Conservation (phyloP, 2,329 filamentous ascomycete genomes). For the Alternaria burnsii region DNA sequence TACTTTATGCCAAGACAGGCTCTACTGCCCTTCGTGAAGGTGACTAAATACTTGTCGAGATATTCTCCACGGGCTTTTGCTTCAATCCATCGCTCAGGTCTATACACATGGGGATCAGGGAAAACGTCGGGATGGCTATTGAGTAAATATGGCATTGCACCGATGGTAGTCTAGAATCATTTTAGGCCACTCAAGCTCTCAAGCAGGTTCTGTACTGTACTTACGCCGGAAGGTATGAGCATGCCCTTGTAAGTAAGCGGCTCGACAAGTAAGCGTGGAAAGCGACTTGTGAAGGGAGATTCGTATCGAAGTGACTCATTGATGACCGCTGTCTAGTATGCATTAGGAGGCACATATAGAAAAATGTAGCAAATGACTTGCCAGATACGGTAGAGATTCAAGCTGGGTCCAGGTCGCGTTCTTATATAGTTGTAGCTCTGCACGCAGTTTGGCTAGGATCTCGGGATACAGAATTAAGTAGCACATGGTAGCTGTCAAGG, state of each 20-base stretch:
- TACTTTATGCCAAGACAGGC: slow-evolving; percentile 50
- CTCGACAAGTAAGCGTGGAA: slow-evolving; percentile 27
- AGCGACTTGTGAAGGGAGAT: slow-evolving; percentile 19
- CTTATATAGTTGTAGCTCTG: background rate
- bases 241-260: slow-evolving; percentile 25
- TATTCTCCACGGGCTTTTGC: slow-evolving; percentile 16
- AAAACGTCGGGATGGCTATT: slow-evolving; percentile 34
- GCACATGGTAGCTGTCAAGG: slow-evolving; percentile 15
- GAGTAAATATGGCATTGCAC: slow-evolving; percentile 29
- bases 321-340: slow-evolving; percentile 18
- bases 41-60: slow-evolving; percentile 49
- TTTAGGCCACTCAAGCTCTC: background rate
- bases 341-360: background rate
- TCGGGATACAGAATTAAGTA: slow-evolving; percentile 15
- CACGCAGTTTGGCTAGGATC: slow-evolving; percentile 8
- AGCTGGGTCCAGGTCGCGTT: slow-evolving; percentile 9
- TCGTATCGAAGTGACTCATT: slow-evolving; percentile 19
- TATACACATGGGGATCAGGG: slow-evolving; percentile 26
- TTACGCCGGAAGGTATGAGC: slow-evolving; percentile 28
- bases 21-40: slow-evolving; percentile 51
- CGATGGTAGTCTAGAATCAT: slow-evolving; percentile 28
- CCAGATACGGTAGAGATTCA: slow-evolving; percentile 22
- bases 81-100: slow-evolving; percentile 27
- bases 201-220: background rate
- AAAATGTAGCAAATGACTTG: background rate